Evolutionary conservation across 2,329 filamentous ascomycete genomes (phyloP).

Genomic region (Dactylellina drechsleri): DNA sequence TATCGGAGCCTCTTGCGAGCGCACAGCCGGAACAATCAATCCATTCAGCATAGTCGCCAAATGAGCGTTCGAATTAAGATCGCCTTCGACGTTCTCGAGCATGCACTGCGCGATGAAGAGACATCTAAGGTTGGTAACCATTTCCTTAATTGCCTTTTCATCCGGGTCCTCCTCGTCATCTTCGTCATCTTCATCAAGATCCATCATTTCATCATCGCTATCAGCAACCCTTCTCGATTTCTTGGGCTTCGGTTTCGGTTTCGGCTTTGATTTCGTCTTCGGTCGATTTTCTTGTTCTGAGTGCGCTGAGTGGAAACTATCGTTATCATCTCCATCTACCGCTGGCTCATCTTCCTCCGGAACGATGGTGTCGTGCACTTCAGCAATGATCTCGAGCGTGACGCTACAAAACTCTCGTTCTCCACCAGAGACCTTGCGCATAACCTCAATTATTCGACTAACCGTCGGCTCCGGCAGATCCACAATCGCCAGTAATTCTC

Average conservation of each 20-base stretch:
- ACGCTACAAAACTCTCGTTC: slow-evolving; percentile 85
- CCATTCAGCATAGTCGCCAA: slow-evolving; percentile 99
- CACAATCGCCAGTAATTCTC: slow-evolving; percentile 83
- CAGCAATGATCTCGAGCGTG: slow-evolving; percentile 91
- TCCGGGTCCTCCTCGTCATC: slow-evolving; percentile 66
- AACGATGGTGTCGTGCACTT: slow-evolving; percentile 93
- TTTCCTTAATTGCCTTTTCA: slow-evolving; percentile 83
- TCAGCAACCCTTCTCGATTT: slow-evolving; percentile 62
- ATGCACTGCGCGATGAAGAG: slow-evolving; percentile 97
- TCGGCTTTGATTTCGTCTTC: slow-evolving; percentile 33
- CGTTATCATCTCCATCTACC: slow-evolving; percentile 69
- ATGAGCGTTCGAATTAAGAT: slow-evolving; percentile 86
- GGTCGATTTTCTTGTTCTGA: slow-evolving; percentile 65
- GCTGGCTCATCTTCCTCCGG: slow-evolving; percentile 69
- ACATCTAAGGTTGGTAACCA: slow-evolving; percentile 98
- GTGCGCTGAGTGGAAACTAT: slow-evolving; percentile 92
- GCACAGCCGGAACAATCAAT: slow-evolving; percentile 91
- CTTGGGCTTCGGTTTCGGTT: slow-evolving; percentile 41
- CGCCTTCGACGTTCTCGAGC: slow-evolving; percentile 89
- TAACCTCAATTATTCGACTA: slow-evolving; percentile 57
- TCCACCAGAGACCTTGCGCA: slow-evolving; percentile 77
- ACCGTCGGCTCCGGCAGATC: slow-evolving; percentile 93
- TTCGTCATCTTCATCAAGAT: slow-evolving; percentile 58
- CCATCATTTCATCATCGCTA: slow-evolving; percentile 70
- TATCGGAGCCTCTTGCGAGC: slow-evolving; percentile 90